Base-by-base conservation (phyloP, 768 basidiomycete species). In the Pisolithus marmoratus region DNA sequence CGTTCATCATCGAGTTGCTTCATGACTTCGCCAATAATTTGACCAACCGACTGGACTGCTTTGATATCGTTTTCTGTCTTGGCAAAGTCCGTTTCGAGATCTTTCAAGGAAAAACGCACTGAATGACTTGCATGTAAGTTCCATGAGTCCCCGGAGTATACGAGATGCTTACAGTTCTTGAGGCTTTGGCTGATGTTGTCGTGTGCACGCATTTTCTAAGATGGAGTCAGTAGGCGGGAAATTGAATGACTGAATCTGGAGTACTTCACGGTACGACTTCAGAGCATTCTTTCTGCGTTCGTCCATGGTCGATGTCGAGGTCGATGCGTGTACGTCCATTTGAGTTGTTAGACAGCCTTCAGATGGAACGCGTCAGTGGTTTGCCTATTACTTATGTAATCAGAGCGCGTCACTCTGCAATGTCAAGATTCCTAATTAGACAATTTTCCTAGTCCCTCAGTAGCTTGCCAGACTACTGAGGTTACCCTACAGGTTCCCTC, bases 51-150 rank as follows among this genome's bases (percentile, higher is more conserved):
- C 66, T 99, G 96, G 15, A 99, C 86, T 40, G 96, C 96, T 72
- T 97, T 98, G 72, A 99, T 95, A 62, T 99, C 95, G 24, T 99
- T 94, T 70, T 99, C 96, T 0, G 93, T 95, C 78, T 95, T 94
- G 59, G 84, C 90, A 63, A 83, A 98, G 42, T 85, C 87, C 61
- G 87, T 87, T 67, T 94, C 88, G 11, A 97, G 70, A 52, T 90
- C 85, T 65, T 92, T 93, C 58, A 99, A 73, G 11, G 92, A 90
- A 63, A 95, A 86, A 34, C 96, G 84, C 56, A 97, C 94, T 97
- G 31, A 12, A 52, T 52, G n/a, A 40, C 8, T 37, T 51, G 46
- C 19, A 31, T 22, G 15, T 27, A 19, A 42, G 26, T 43, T 46
- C 37, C 20, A 34, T 17, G 17, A 37, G 4, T 37, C 11, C 31